Conservation (phyloP, 805 yeast genomes). For the Clavispora fructus region DNA sequence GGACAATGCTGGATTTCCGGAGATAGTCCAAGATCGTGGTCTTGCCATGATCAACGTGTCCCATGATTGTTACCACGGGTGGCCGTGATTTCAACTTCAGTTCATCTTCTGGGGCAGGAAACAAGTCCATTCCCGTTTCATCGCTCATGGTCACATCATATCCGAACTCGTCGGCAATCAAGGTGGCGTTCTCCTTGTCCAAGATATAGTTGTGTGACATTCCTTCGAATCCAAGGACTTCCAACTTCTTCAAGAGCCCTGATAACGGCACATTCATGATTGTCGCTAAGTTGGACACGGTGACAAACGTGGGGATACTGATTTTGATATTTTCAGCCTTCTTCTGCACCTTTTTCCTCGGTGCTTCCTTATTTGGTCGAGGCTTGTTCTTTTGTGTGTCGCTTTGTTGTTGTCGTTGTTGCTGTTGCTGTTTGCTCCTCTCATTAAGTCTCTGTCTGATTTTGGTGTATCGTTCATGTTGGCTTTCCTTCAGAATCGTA, state of each 20-base stretch:
- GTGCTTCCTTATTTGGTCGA: background rate
- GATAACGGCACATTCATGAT: conserved; percentile 62
- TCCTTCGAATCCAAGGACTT: conserved; percentile 66
- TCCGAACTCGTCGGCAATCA: conserved; percentile 87
- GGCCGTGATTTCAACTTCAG: conserved; percentile 60
- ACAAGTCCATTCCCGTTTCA: conserved; percentile 55
- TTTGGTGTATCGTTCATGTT: conserved; percentile 11
- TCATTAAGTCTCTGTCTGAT: conserved; percentile 17
- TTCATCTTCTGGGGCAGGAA: conserved; percentile 45
- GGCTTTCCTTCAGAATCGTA: conserved; percentile 3
- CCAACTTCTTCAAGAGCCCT: conserved; percentile 52
- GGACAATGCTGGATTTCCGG: conserved; percentile 78
- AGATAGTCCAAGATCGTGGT: conserved; percentile 87
- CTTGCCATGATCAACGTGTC: conserved; percentile 98
- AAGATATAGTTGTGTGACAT: conserved; percentile 72
- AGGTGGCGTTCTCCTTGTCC: conserved; percentile 78
- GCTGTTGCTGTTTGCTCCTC: conserved; percentile 10
- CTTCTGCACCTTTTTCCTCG: background rate
- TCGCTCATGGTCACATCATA: conserved; percentile 57
- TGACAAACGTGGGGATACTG: conserved; percentile 68
- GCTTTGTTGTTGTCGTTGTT: conserved; percentile 1
- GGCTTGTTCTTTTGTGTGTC: conserved; percentile 4
- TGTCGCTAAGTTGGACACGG: conserved; percentile 75
- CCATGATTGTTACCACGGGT: conserved; percentile 97
- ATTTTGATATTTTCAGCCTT: conserved; percentile 22